Base-by-base conservation (phyloP, 2,329 filamentous ascomycete genomes). In the Plenodomus biglobosus region DNA sequence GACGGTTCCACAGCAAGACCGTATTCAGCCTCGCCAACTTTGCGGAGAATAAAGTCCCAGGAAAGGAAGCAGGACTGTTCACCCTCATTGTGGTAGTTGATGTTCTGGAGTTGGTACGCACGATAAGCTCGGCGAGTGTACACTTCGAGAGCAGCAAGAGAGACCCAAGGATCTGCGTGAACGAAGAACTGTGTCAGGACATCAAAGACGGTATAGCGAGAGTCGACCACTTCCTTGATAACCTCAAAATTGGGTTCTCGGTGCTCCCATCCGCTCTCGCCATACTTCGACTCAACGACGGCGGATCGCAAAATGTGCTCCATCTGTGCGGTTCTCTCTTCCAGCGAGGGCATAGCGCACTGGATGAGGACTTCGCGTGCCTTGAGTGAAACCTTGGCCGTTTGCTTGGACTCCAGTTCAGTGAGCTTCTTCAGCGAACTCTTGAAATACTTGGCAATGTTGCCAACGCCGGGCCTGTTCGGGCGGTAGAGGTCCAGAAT, bases 181-280 rank as follows among this genome's bases (percentile, higher is more conserved):
- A 86, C 88, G 69, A 99, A 99, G 84, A 99, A 99, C 48, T 90
- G 85, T 7, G 92, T 88, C 58, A 99, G 76, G 16, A 99, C 94
- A 69, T 99, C 94, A 62, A 96, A 96, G 56, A 99, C 94, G 36
- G 92, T 97, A 78, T 95, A 97, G 77, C 95, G 95, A 45, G 94
- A 97, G 74, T 99, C 94, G 43, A 99, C 90, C 24, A 99, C 92
- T 74, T 99, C 94, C 80, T 96, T 96, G 76, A 99, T 87, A 56
- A 95, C 80, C 18, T 95, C 88, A 44, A 95, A 78, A 74, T 87
- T 90, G 40, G 94, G 94, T 74, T 96, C 89, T 59, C 94, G 83
- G 76, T 99, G 94, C 56, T 96, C 92, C 88, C 90, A 96, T 42
- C 92, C 92, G 52, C 90, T 92, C 80, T 99, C 94, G 50, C 94